These are phyloP conservation scores for sorghum (Sorghum bicolor) DNA, from an alignment of 176 grass and related monocot genomes.

Conservation along the genomic window Sorghum_bicolor_NCBIv3 NC_012871.2:60959501-60960000, in stretches of 20 bases:
- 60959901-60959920: not conserved
- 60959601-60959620: not conserved
- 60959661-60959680: not conserved
- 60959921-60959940: not conserved
- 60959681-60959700: not conserved
- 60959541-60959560: not conserved
- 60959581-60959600: not conserved
- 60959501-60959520: not conserved
- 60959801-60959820: slow-evolving; percentile 5
- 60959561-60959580: not conserved
- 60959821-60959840: not conserved
- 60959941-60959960: not conserved
- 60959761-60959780: not conserved
- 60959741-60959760: not conserved
- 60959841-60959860: not conserved
- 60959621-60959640: not conserved
- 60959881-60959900: not conserved
- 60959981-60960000: not conserved
- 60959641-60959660: not conserved
- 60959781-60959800: not conserved
- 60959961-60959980: not conserved
- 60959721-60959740: not conserved
- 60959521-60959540: not conserved
- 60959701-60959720: not conserved
- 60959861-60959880: not conserved